phyloP scores from a whole-genome alignment of 805 yeast species.

The Yarrowia osloensis region DNA sequence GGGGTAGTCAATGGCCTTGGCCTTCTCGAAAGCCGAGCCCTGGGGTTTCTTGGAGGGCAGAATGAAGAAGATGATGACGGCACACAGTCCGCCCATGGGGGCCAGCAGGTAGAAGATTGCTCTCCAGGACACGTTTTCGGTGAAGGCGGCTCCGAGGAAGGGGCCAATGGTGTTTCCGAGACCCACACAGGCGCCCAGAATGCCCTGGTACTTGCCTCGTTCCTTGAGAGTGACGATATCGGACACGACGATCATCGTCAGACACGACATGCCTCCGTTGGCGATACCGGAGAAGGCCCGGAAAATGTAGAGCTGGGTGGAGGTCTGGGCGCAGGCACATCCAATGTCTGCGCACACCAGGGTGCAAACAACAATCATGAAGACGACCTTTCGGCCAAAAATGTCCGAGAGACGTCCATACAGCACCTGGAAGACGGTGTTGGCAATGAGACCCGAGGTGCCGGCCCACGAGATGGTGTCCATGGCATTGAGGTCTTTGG shows the following conservation, averaged over 20 bases:
- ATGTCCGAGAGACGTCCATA: constrained; percentile 59
- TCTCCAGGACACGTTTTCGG: constrained; percentile 51
- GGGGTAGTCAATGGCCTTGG: constrained; percentile 52
- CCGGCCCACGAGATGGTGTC: constrained; percentile 62
- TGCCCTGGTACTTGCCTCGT: constrained; percentile 61
- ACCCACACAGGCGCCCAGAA: constrained; percentile 54
- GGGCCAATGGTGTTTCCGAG: constrained; percentile 59
- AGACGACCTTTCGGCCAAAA: constrained; percentile 52
- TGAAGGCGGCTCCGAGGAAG: constrained; percentile 53
- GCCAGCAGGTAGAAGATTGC: constrained; percentile 52
- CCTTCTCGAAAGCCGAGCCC: constrained; percentile 45
- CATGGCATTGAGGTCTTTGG: constrained; percentile 50
- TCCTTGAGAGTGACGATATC: constrained; percentile 56
- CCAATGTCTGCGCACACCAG: constrained; percentile 51
- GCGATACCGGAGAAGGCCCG: constrained; percentile 61
- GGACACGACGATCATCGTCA: constrained; percentile 55
- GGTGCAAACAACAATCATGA: constrained; percentile 47
- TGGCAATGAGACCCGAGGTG: constrained; percentile 54
- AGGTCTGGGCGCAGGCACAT: constrained; percentile 54
- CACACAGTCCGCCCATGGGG: constrained; percentile 46
- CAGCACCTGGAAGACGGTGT: constrained; percentile 54
- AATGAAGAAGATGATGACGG: constrained; percentile 38
- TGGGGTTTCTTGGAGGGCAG: constrained; percentile 45
- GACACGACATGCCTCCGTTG: constrained; percentile 54
- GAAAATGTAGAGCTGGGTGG: constrained; percentile 53